Evolutionary conservation across 2,329 filamentous ascomycete genomes (phyloP).

Genomic region (Scytalidium sp.): DNA sequence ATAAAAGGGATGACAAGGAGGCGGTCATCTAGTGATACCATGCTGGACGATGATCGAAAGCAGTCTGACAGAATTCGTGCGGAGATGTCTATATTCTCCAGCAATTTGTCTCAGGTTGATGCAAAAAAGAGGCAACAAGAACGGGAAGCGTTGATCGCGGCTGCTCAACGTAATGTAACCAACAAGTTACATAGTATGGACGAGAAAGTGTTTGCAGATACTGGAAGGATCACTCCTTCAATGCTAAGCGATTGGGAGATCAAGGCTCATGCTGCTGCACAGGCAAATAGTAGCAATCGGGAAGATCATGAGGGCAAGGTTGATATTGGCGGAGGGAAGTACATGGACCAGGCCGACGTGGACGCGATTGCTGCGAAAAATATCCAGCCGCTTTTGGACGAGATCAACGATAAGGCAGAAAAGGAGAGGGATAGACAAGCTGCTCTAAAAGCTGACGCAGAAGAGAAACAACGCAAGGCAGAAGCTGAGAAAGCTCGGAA

Average conservation of each 20-base stretch:
- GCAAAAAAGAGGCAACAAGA: slow-evolving; percentile 72
- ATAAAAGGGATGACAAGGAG: slow-evolving; percentile 55
- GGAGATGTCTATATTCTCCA: slow-evolving; percentile 77
- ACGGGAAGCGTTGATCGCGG: slow-evolving; percentile 70
- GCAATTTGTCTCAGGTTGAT: slow-evolving; percentile 65
- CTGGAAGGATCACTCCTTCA: slow-evolving; percentile 67
- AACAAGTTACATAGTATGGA: slow-evolving; percentile 78
- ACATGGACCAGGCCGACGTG: slow-evolving; percentile 74
- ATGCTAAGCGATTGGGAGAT: slow-evolving; percentile 75
- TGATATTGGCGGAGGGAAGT: slow-evolving; percentile 77
- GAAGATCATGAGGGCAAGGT: slow-evolving; percentile 55
- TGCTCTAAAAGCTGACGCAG: slow-evolving; percentile 59
- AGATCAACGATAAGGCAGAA: slow-evolving; percentile 78
- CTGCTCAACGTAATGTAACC: slow-evolving; percentile 83
- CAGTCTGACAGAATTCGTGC: slow-evolving; percentile 70
- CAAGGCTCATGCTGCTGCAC: slow-evolving; percentile 68
- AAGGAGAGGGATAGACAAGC: slow-evolving; percentile 65
- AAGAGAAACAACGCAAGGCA: slow-evolving; percentile 60
- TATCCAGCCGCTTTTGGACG: slow-evolving; percentile 80
- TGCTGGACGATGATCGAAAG: slow-evolving; percentile 48
- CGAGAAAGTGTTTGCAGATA: slow-evolving; percentile 72
- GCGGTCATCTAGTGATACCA: slow-evolving; percentile 65
- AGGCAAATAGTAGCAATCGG: slow-evolving; percentile 60
- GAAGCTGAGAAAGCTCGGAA: slow-evolving; percentile 53
- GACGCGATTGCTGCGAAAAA: slow-evolving; percentile 74